Evolutionary conservation across 352 stramenopile genomes (phyloP), one percentile per base, ranked within the genome.

Genomic region (Phytophthora melonis): DNA sequence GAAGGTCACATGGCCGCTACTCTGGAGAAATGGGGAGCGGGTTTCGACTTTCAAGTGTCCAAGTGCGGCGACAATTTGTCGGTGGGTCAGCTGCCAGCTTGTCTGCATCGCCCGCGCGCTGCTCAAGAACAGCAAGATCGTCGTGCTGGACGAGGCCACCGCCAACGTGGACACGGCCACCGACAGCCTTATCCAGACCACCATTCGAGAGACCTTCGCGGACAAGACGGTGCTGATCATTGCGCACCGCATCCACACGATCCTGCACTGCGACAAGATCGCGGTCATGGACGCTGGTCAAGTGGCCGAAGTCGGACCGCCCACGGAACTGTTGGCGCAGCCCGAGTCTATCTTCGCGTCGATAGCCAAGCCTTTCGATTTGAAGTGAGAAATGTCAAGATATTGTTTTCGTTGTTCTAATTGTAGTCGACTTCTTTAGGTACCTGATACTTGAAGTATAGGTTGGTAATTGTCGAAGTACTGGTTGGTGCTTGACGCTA

Each of bases 81-180:
- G 1, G 68, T 75, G 36, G 68, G 61, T 8, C 92, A 99, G 77
- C 77, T n/a, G 96, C 3, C 97, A 99, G 72, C 82, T 99, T 4
- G 56, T 99, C 1, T 99, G 96, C 25, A 98, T 99, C 66, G 96
- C 93, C 6, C 84, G 97, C 49, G 97, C 95, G 13, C 72, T 99
- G 14, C 70, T 99, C 5, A 88, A 94, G 19, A 88, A 97, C 58
- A 87, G 90, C 23, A 97, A 96, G 45, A 80, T 89, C 30, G 76
- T 99, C 7, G 34, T 43, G 30, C 30, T 34, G 8, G 30, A 34
- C 30, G 30, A 34, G 30, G 30, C 30, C 30, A 34, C 30, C 25
- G 86, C 91, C 41, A 93, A 83, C 50, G 92, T 75, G n/a, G 68
- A 75, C 63, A 67, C 62, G 6, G 36, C 68, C 30, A 75, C 68